phyloP scores from a whole-genome alignment of 805 yeast genomes.

The Ogataea wickerhamii region DNA sequence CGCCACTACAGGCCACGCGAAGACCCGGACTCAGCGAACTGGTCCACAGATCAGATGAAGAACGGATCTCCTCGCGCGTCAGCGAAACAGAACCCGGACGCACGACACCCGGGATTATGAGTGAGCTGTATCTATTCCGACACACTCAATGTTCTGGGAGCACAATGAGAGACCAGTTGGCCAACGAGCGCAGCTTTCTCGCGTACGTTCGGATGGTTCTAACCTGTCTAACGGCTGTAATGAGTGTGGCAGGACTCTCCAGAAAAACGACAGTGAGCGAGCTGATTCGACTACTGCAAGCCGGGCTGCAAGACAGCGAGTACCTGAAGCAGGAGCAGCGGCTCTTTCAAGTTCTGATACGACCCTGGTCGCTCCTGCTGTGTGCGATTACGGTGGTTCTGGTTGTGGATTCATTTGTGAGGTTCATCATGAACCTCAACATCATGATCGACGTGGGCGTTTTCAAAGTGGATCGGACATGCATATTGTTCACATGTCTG shows the following conservation, averaged over 20 bases:
- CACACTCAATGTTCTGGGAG: conserved; percentile 36
- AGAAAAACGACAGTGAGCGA: conserved; percentile 24
- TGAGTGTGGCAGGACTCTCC: conserved; percentile 42
- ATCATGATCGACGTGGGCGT: conserved; percentile 12
- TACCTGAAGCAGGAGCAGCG: conserved; percentile 3
- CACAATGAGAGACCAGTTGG: conserved; percentile 46
- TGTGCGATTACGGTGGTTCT: conserved; percentile 8
- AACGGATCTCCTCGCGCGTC: too few species aligned
- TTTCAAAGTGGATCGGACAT: conserved; percentile 18
- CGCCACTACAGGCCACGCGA: too few species aligned
- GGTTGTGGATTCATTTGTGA: conserved; percentile 7
- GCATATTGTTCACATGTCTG: conserved; percentile 8
- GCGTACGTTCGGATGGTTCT: conserved; percentile 45
- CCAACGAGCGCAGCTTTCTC: conserved; percentile 47
- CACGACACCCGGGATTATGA: too few species aligned
- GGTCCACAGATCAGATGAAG: too few species aligned
- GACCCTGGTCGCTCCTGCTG: conserved; percentile 16
- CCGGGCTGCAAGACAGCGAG: background rate
- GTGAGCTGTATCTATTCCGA: conserved; percentile 3
- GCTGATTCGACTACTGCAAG: conserved; percentile 1
- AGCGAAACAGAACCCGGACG: too few species aligned
- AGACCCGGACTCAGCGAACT: too few species aligned
- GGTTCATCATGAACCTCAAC: conserved; percentile 21
- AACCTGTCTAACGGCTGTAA: conserved; percentile 37
- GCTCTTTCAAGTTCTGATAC: conserved; percentile 9